Evolutionary conservation across 345 rosid genomes (phyloP), one percentile per base, ranked within the genome.

Genomic region (Moringa oleifera): DNA sequence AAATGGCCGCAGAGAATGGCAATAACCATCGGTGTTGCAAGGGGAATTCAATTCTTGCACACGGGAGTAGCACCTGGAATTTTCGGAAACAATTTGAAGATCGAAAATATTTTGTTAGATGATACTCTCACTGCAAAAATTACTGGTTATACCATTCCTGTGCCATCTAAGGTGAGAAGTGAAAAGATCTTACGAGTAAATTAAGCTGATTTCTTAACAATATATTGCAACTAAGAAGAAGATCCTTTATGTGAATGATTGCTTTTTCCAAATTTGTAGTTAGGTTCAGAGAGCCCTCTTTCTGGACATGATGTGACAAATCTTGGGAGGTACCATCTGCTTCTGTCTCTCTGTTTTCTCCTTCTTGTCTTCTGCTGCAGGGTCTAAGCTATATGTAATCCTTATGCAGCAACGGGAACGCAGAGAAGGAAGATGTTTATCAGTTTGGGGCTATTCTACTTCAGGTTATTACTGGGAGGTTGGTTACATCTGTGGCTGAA

Each of bases 1-100:
- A 83, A 88, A 73, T 93, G 97, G 98, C 96, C 96, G 11, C 90
- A 90, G 61, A 79, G 97, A 75, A 87, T 90, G 91, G 82, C 94
- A 0, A 84, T 90, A 56, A 73, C 83, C 23, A 86, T 90, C 45
- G 96, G 96, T 18, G 79, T 86, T 10, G 90, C 97, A 7, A 84
- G 96, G 60, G 98, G 97, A 66, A 80, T 88, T 64, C 98, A 90
- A 58, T 93, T 93, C 85, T 75, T 93, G 75, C 98, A 93, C 75
- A 79, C 85, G 15, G 97, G 96, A 68, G 85, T 89, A 33, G 80
- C 95, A 20, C 90, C 93, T 12, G 91, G 91, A 16, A 77, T 93
- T 45, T 86, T 77, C 46, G 94, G 97, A 66, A 90, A 87, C 63
- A 79, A 84, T 72, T 50, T 93, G 70, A 82, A 88, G 71, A 75